These are phyloP conservation scores for Annulohypoxylon truncatum DNA, from an alignment of 2,329 filamentous ascomycete genomes.

Conservation along the genomic window DNA sequence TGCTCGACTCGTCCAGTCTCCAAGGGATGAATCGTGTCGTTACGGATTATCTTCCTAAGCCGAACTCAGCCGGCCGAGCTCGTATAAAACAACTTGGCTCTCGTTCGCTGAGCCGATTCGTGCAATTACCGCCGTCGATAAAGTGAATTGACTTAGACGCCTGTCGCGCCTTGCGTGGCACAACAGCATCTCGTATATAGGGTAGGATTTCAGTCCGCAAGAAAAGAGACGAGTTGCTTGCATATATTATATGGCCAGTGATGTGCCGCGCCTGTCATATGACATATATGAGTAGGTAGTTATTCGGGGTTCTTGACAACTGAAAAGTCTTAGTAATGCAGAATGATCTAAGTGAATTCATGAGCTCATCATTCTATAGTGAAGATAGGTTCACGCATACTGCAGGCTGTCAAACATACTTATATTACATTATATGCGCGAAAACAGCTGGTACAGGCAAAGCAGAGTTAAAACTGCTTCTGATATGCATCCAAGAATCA, in stretches of 20 bases:
- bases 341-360: too few species aligned
- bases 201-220: background rate
- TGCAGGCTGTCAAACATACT: too few species aligned
- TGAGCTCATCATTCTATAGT: too few species aligned
- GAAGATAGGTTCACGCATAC: too few species aligned
- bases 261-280: background rate
- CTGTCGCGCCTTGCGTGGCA: background rate
- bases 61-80: background rate
- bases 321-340: background rate
- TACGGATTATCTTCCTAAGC: background rate
- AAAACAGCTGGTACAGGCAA: too few species aligned
- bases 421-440: too few species aligned
- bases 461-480: too few species aligned
- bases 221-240: background rate
- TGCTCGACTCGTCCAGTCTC: background rate
- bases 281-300: background rate
- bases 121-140: background rate
- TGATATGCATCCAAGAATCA: too few species aligned
- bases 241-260: background rate
- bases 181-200: background rate
- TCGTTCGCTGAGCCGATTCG: background rate
- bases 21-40: background rate
- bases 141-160: background rate
- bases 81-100: background rate
- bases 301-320: too few species aligned